Evolutionary conservation across 345 rosid genomes (phyloP).

Genomic region (Hibiscus mutabilis): DNA sequence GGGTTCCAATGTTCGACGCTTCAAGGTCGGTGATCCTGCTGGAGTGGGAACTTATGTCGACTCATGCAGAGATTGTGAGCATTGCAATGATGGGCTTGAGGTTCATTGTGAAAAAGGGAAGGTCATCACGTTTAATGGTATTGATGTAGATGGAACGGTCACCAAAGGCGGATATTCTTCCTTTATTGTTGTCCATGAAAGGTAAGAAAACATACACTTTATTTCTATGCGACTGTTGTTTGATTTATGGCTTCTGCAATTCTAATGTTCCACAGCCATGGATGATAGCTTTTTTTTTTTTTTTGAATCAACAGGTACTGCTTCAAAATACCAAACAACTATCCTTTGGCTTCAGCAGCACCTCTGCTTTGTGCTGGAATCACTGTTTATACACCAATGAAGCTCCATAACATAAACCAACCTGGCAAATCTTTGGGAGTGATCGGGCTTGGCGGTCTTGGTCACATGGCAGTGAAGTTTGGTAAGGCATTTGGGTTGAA

Average conservation of each 20-base stretch:
- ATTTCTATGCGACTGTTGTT: too few relatives aligned
- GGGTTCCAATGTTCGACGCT: slow-evolving; percentile 50
- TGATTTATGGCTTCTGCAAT: too few relatives aligned
- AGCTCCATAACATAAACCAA: slow-evolving; percentile 72
- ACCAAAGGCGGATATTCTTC: slow-evolving; percentile 89
- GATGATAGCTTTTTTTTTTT: neutral
- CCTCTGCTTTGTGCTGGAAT: slow-evolving; percentile 91
- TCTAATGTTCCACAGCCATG: neutral
- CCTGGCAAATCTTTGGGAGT: slow-evolving; percentile 78
- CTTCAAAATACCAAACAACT: slow-evolving; percentile 53
- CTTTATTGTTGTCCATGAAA: slow-evolving; percentile 63
- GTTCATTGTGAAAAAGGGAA: slow-evolving; percentile 45
- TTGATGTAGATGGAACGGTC: slow-evolving; percentile 64
- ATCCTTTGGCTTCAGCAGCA: slow-evolving; percentile 69
- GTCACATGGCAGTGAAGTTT: slow-evolving; percentile 93
- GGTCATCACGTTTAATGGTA: slow-evolving; percentile 55
- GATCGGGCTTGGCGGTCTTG: slow-evolving; percentile 89
- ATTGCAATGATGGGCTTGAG: slow-evolving; percentile 53
- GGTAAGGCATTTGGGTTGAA: slow-evolving; percentile 86
- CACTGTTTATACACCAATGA: slow-evolving; percentile 81
- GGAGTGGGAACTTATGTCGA: slow-evolving; percentile 91
- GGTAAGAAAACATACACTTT: slow-evolving; percentile 23
- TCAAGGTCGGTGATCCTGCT: slow-evolving; percentile 75
- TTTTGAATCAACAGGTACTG: slow-evolving; percentile 56
- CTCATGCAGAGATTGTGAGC: slow-evolving; percentile 74